A percentile compares a stretch with the other conserved stretches of the same genome.
Conservation (phyloP, 2,329 filamentous ascomycete genomes). For the Fusarium vanettenii region DNA sequence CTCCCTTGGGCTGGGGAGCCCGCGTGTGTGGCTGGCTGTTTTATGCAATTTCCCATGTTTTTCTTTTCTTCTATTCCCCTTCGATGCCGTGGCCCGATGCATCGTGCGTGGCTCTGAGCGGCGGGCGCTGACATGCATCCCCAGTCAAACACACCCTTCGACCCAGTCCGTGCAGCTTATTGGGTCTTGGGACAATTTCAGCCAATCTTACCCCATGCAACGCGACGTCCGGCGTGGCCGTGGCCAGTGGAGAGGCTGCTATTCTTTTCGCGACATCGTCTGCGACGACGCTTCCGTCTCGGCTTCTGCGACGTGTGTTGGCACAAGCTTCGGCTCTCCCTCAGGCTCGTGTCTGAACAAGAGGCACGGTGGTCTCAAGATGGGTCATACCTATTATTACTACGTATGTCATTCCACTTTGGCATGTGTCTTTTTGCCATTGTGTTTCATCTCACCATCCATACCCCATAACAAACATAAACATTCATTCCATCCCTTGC, state of each 20-base stretch:
- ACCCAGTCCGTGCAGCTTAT: slow-evolving; percentile 80
- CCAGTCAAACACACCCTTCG: slow-evolving; percentile 69
- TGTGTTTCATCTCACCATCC: slow-evolving; percentile 14
- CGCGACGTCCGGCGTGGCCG: slow-evolving; percentile 79
- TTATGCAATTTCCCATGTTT: slow-evolving; percentile 41
- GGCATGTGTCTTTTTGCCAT: slow-evolving; percentile 5
- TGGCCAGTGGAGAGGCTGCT: slow-evolving; percentile 87
- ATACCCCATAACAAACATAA: not conserved
- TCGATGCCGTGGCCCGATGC: slow-evolving; percentile 31
- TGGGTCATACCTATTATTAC: slow-evolving; percentile 96
- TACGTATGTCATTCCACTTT: slow-evolving; percentile 72
- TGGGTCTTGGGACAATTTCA: slow-evolving; percentile 97
- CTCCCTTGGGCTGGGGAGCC: slow-evolving; percentile 12
- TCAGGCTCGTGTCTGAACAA: slow-evolving; percentile 48
- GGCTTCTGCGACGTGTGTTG: slow-evolving; percentile 38
- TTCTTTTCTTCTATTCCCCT: slow-evolving; percentile 40
- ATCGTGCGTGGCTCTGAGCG: slow-evolving; percentile 24
- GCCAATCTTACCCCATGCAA: slow-evolving; percentile 81
- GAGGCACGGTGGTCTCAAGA: slow-evolving; percentile 84
- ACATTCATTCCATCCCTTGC: slow-evolving; percentile 34
- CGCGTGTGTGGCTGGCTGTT: slow-evolving; percentile 33
- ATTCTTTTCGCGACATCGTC: slow-evolving; percentile 86
- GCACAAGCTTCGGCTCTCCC: slow-evolving; percentile 8
- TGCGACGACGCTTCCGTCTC: slow-evolving; percentile 75
- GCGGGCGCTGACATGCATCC: slow-evolving; percentile 43